Evolutionary conservation across 139 green algal species (phyloP).

Genomic region (Nannochloris sp.): DNA sequence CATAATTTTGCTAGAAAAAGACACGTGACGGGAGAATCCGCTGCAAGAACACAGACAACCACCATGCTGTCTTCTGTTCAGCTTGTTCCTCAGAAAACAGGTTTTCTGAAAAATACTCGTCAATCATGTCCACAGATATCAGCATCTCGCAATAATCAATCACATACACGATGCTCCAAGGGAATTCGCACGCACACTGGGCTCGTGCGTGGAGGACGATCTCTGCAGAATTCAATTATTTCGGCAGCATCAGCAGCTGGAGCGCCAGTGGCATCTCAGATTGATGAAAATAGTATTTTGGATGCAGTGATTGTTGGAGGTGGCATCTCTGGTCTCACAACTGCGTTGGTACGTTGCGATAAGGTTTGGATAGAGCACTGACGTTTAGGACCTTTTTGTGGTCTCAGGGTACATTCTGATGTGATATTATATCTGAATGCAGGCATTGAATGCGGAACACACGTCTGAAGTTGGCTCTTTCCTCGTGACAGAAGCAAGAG

Average conservation of each 20-base stretch:
- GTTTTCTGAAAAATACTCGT: neutral
- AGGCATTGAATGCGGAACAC: slow-evolving; percentile 62
- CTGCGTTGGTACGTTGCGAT: slow-evolving; percentile 26
- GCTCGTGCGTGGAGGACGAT: neutral
- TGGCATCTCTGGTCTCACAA: slow-evolving; percentile 49
- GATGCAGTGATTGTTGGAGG: slow-evolving; percentile 35
- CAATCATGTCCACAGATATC: neutral
- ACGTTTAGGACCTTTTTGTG: neutral
- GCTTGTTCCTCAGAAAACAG: no score
- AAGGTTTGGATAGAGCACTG: neutral
- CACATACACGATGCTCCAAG: neutral
- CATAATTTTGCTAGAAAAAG: no score
- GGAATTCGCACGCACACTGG: neutral
- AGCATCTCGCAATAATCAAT: neutral
- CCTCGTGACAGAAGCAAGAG: slow-evolving; percentile 88
- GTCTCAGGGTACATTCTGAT: neutral
- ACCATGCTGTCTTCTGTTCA: no score
- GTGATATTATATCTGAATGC: neutral
- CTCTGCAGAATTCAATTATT: neutral
- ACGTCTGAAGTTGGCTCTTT: slow-evolving; percentile 37
- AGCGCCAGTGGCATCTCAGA: neutral
- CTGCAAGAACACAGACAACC: no score
- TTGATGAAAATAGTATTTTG: slow-evolving; percentile 11
- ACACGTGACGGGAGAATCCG: no score
- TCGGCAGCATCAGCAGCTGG: neutral